A percentile compares a stretch with the other conserved stretches of the same genome.
phyloP scores from a whole-genome alignment of 495 filamentous ascomycete species.

The Evernia prunastri region DNA sequence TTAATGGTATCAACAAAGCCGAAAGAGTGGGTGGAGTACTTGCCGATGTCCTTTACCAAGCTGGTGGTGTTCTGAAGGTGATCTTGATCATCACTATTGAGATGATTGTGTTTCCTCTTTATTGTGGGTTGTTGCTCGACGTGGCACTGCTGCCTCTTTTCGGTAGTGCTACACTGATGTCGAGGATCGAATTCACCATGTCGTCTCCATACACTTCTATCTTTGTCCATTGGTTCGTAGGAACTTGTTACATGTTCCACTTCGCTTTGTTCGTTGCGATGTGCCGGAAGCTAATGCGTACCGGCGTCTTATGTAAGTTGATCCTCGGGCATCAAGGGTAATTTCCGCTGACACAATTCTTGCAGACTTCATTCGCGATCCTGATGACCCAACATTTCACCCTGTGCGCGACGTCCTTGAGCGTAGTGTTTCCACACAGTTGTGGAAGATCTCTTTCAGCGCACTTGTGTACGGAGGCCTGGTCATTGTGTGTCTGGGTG shows the following conservation, averaged over 20 bases:
- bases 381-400: conserved; percentile 97
- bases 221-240: conserved; percentile 98
- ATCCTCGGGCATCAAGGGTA: neutral
- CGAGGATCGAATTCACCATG: conserved; percentile 67
- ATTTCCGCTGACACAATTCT: conserved; percentile 26
- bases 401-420: conserved; percentile 96
- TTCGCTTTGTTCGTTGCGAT: conserved; percentile 98
- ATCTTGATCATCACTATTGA: conserved; percentile 98
- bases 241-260: conserved; percentile 99
- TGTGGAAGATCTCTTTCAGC: conserved; percentile 93
- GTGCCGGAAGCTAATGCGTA: conserved; percentile 96
- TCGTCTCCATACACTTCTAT: conserved; percentile 75
- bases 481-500: conserved; percentile 87
- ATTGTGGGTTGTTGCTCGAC: conserved; percentile 89
- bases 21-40: conserved; percentile 70
- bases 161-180: conserved; percentile 64
- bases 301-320: conserved; percentile 77
- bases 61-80: conserved; percentile 94
- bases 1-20: conserved; percentile 57
- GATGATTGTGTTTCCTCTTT: conserved; percentile 95
- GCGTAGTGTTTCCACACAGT: conserved; percentile 82
- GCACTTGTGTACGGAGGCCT: conserved; percentile 92
- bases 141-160: conserved; percentile 85
- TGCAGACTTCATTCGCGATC: conserved; percentile 92
- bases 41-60: conserved; percentile 82